These are phyloP conservation scores for Candida dendrica DNA, from an alignment of 805 yeast genomes.

Conservation along the genomic window DNA sequence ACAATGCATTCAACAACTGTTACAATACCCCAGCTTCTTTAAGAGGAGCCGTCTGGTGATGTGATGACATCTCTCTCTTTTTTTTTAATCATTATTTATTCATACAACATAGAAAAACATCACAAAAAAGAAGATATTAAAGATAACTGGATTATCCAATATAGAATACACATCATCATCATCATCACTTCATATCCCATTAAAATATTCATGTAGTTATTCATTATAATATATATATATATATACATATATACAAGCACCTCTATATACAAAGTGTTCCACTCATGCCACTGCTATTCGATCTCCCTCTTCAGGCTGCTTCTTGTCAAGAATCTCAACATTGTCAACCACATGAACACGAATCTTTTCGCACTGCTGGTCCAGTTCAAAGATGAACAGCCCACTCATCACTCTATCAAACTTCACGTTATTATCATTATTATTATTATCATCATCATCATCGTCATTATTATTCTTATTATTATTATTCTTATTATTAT, in stretches of 20 bases:
- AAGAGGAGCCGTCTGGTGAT: too few species aligned
- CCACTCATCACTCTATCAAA: conserved; percentile 32
- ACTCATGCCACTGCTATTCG: neutral
- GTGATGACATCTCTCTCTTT: too few species aligned
- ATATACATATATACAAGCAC: conserved; percentile 5
- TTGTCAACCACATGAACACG: conserved; percentile 62
- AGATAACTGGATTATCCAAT: too few species aligned
- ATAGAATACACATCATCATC: too few species aligned
- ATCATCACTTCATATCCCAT: too few species aligned
- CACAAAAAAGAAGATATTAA: too few species aligned
- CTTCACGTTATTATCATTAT: neutral
- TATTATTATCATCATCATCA: conserved; percentile 1
- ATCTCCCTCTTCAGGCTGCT: conserved; percentile 2
- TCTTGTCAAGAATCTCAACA: conserved; percentile 49
- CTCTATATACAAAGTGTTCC: conserved; percentile 4
- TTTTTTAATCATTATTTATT: conserved; percentile 2
- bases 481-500: too few species aligned
- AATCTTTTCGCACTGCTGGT: conserved; percentile 45
- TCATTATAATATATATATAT: too few species aligned
- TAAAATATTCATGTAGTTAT: too few species aligned
- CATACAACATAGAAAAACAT: too few species aligned
- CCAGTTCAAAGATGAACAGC: conserved; percentile 58
- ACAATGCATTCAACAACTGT: too few species aligned
- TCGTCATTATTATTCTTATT: neutral
- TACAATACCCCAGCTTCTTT: too few species aligned